phyloP scores from a whole-genome alignment of 1,284 basidiomycete species.

The Microbotryum silenes-acaulis region DNA sequence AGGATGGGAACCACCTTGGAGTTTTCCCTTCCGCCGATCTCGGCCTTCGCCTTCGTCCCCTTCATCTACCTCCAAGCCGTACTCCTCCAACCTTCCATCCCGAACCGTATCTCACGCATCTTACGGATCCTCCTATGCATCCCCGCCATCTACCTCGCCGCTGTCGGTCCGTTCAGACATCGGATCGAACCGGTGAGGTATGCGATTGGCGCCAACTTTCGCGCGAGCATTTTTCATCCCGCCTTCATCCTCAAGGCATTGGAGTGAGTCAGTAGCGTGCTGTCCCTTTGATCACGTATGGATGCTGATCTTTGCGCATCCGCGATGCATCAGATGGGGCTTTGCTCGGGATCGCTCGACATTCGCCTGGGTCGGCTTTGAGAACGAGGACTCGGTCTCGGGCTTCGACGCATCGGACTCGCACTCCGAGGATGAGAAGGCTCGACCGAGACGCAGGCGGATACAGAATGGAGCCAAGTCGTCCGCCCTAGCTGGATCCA shows the following conservation, averaged over 20 bases:
- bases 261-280: conserved; percentile 2
- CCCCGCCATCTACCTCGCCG: conserved; percentile 7
- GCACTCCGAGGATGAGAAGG: neutral
- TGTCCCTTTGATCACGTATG: neutral
- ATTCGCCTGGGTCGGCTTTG: conserved; percentile 14
- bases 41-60: conserved; percentile 7
- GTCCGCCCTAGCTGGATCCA: neutral
- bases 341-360: conserved; percentile 1
- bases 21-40: conserved; percentile 5
- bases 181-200: conserved; percentile 10
- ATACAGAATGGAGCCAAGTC: neutral
- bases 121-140: conserved; percentile 4
- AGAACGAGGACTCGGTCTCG: neutral
- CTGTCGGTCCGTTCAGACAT: conserved; percentile 5
- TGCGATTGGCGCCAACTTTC: conserved; percentile 15
- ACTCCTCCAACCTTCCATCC: conserved; percentile 22
- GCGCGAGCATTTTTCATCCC: conserved; percentile 15
- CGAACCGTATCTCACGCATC: conserved; percentile 1
- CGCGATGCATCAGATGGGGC: neutral
- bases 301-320: neutral
- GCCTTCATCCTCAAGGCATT: conserved; percentile 14
- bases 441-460: too few species aligned
- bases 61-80: conserved; percentile 13
- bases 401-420: neutral
- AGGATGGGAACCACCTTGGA: too few species aligned